These are phyloP conservation scores for Micromonas commoda DNA, from an alignment of 139 green algal species.

Conservation along the genomic window DNA sequence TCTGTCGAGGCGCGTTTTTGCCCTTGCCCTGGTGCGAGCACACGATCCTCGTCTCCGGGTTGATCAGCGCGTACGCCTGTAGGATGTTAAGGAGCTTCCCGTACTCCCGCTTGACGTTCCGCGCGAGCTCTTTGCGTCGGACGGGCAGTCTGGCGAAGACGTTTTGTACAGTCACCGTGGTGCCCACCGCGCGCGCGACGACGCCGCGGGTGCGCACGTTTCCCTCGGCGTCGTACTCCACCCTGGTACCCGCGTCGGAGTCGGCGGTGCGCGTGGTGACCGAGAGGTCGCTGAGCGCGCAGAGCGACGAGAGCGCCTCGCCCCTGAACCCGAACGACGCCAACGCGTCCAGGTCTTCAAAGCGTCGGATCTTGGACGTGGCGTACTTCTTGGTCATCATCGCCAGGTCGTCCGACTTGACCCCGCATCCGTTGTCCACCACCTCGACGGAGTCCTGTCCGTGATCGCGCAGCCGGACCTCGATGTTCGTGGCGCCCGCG, in stretches of 20 bases:
- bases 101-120: constrained; percentile 79
- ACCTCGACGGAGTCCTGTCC: constrained; percentile 85
- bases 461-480: constrained; percentile 80
- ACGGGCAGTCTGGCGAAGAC: constrained; percentile 88
- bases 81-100: constrained; percentile 60
- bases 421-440: constrained; percentile 83
- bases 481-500: constrained; percentile 80
- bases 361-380: constrained; percentile 85
- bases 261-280: constrained; percentile 70
- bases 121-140: constrained; percentile 62
- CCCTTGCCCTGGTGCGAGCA: constrained; percentile 51
- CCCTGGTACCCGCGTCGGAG: constrained; percentile 42
- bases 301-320: constrained; percentile 89
- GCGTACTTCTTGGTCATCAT: constrained; percentile 85
- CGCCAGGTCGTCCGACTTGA: constrained; percentile 60
- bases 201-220: constrained; percentile 18
- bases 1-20: constrained; percentile 43
- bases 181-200: constrained; percentile 66
- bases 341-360: constrained; percentile 69
- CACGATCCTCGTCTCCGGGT: constrained; percentile 25
- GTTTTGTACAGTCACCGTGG: constrained; percentile 72
- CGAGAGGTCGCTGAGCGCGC: constrained; percentile 58
- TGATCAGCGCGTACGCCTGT: constrained; percentile 48
- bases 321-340: constrained; percentile 90
- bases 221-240: constrained; percentile 66